phyloP scores from a whole-genome alignment of 805 yeast species.

The Lipomyces orientalis region DNA sequence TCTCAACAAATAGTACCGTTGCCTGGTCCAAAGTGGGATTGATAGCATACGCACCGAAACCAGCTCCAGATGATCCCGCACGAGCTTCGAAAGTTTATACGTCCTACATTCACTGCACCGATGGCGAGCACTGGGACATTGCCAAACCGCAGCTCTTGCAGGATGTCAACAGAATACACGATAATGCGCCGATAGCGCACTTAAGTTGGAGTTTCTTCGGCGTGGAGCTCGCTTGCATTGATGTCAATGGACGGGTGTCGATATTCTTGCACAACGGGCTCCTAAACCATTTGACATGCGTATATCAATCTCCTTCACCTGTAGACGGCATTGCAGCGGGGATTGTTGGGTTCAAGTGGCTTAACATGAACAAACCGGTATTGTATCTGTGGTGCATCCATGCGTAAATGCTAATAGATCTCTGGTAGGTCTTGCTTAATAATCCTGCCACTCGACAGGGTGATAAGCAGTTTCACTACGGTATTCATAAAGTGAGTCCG shows the following conservation, averaged over 20 bases:
- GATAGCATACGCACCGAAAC: constrained; percentile 30
- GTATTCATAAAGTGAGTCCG: constrained; percentile 63
- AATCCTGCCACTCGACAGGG: constrained; percentile 30
- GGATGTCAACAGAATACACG: constrained; percentile 35
- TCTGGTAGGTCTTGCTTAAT: constrained; percentile 25
- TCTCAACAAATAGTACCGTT: constrained; percentile 10
- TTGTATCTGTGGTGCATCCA: constrained; percentile 56
- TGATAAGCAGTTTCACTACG: constrained; percentile 54
- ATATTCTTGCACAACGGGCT: constrained; percentile 48
- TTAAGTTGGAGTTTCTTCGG: constrained; percentile 80
- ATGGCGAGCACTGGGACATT: constrained; percentile 81
- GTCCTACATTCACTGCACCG: constrained; percentile 61
- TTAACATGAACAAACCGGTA: constrained; percentile 70
- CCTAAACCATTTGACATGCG: constrained; percentile 41
- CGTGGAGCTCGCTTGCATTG: constrained; percentile 81
- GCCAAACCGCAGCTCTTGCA: constrained; percentile 58
- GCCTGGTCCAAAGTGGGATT: constrained; percentile 40
- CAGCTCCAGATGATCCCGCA: constrained; percentile 3
- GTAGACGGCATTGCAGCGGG: constrained; percentile 37
- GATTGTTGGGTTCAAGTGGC: constrained; percentile 69
- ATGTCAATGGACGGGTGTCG: constrained; percentile 69
- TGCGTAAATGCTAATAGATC: constrained; percentile 49
- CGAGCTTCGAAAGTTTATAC: constrained; percentile 15
- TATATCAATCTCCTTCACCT: constrained; percentile 33
- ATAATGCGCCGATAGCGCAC: constrained; percentile 38